phyloP scores from a whole-genome alignment of 2,329 filamentous ascomycete species.

The Aspergillus niger region DNA sequence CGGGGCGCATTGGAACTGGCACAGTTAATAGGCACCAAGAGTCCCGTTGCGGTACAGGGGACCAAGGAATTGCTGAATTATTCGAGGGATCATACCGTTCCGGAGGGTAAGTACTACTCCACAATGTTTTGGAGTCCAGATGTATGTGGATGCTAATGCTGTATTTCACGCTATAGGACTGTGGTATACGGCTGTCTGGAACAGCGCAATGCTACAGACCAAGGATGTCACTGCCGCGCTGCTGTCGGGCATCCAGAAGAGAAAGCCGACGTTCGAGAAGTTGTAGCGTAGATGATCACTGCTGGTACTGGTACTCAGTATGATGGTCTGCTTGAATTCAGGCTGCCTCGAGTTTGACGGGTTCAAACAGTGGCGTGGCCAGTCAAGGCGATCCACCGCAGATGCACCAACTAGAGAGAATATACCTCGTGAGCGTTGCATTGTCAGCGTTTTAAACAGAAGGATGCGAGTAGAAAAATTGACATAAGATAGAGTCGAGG shows the following conservation, averaged over 20 bases:
- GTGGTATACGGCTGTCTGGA: slow-evolving; percentile 85
- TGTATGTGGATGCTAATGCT: no score
- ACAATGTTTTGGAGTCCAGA: no score
- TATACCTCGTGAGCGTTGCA: no score
- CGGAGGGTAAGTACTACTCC: slow-evolving; percentile 62
- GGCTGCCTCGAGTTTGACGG: no score
- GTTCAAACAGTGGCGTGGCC: no score
- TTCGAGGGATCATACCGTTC: slow-evolving; percentile 73
- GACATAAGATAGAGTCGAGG: no score
- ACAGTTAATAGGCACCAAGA: slow-evolving; percentile 71
- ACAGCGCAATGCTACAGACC: slow-evolving; percentile 78
- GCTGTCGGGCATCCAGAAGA: slow-evolving; percentile 74
- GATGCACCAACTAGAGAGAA: no score
- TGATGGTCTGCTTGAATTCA: no score
- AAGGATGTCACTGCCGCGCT: slow-evolving; percentile 74
- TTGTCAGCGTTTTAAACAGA: no score
- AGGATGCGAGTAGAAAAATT: no score
- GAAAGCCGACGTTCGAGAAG: slow-evolving; percentile 81
- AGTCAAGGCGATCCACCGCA: no score
- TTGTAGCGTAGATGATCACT: slow-evolving; percentile 51
- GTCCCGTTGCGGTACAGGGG: slow-evolving; percentile 81
- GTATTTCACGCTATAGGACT: slow-evolving; percentile 53
- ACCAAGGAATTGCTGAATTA: slow-evolving; percentile 87
- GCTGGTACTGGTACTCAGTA: neutral
- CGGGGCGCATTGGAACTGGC: slow-evolving; percentile 65